These are phyloP conservation scores for Rhododendron williamsianum DNA, from an alignment of 148 eudicot genomes.

Conservation along the genomic window DNA sequence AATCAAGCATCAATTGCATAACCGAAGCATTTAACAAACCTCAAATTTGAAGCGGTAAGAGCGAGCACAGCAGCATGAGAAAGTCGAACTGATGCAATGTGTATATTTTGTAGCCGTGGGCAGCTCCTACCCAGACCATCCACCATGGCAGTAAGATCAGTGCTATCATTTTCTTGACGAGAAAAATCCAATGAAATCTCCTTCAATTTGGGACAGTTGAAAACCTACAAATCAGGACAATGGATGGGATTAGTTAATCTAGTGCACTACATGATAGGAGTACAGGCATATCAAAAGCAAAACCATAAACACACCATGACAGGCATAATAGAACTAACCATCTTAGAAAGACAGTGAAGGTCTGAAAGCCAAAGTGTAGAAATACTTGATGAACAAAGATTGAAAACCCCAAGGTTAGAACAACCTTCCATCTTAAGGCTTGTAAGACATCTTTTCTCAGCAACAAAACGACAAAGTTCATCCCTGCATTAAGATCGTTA, in stretches of 20 bases:
- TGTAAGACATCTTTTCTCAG: slow-evolving; percentile 67
- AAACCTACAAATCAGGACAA: slow-evolving; percentile 35
- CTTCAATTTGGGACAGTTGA: slow-evolving; percentile 76
- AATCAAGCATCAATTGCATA: not conserved
- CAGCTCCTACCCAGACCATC: slow-evolving; percentile 78
- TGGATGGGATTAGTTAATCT: not conserved
- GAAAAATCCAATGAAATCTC: slow-evolving; percentile 81
- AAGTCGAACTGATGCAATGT: slow-evolving; percentile 67
- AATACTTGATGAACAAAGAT: slow-evolving; percentile 62
- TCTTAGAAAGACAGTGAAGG: slow-evolving; percentile 81
- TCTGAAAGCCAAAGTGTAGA: slow-evolving; percentile 85
- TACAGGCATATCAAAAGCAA: not conserved
- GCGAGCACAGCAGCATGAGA: slow-evolving; percentile 78
- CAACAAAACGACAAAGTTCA: slow-evolving; percentile 83
- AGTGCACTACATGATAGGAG: not conserved
- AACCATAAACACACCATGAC: not conserved
- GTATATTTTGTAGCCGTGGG: slow-evolving; percentile 74
- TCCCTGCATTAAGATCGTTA: slow-evolving; percentile 48
- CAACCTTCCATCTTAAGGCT: slow-evolving; percentile 94
- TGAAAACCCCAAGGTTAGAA: slow-evolving; percentile 56
- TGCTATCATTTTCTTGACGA: slow-evolving; percentile 64
- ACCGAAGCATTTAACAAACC: slow-evolving; percentile 35
- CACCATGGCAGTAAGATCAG: slow-evolving; percentile 58
- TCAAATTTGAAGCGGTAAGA: slow-evolving; percentile 72
- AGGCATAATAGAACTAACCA: slow-evolving; percentile 39